These are phyloP conservation scores for Hypoxylon rubiginosum DNA, from an alignment of 2,329 filamentous ascomycete genomes.

Conservation along the genomic window DNA sequence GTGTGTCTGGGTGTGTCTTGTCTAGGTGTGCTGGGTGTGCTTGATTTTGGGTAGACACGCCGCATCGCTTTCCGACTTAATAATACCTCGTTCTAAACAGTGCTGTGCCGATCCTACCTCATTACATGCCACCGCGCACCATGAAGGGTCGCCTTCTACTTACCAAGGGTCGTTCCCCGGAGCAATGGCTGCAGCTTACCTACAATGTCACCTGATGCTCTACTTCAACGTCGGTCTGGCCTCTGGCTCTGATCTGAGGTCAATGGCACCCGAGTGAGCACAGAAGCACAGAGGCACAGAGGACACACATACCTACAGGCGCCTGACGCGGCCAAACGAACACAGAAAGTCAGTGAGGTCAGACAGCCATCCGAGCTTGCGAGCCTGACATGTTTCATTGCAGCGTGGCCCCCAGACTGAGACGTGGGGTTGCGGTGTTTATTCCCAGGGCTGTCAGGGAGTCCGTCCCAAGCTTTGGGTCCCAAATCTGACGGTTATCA, in stretches of 20 bases:
- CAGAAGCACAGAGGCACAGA: no score
- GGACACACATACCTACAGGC: conserved; percentile 24
- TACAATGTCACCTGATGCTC: conserved; percentile 36
- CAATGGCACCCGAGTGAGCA: conserved; percentile 16
- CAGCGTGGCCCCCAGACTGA: conserved; percentile 16
- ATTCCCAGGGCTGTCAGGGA: conserved; percentile 22
- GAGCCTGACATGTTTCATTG: conserved; percentile 34
- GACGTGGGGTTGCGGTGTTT: conserved; percentile 40
- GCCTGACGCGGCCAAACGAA: conserved; percentile 29
- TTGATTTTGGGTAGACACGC: conserved; percentile 24
- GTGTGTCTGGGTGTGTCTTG: no score
- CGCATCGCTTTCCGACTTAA: conserved; percentile 29
- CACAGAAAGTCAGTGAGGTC: conserved; percentile 5
- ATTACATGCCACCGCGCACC: conserved; percentile 15
- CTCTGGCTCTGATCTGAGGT: conserved; percentile 1
- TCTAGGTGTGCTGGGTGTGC: not conserved
- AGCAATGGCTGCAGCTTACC: conserved; percentile 38
- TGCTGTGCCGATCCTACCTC: conserved; percentile 36
- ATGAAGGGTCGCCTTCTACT: not conserved
- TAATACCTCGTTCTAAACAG: conserved; percentile 34
- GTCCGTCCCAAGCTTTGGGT: conserved; percentile 21
- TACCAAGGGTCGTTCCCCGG: conserved; percentile 7
- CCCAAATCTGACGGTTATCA: conserved; percentile 29
- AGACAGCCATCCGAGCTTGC: conserved; percentile 21
- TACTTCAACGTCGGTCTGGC: conserved; percentile 29